Evolutionary conservation across 2,329 filamentous ascomycete species (phyloP).

Genomic region (Aspergillus piperis): DNA sequence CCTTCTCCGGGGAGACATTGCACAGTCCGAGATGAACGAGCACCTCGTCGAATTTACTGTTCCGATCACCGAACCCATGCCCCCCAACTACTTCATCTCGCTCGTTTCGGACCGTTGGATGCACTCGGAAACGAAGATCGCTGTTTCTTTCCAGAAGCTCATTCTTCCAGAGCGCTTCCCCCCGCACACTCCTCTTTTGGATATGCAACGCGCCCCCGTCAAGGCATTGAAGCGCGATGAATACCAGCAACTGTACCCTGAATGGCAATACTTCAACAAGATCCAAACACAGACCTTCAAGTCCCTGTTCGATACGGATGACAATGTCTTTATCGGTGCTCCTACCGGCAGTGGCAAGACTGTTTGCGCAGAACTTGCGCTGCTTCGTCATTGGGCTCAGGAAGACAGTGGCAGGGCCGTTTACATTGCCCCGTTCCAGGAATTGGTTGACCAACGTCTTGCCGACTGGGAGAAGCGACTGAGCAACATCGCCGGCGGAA

Average conservation of each 20-base stretch:
- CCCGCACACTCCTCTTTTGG: slow-evolving; percentile 85
- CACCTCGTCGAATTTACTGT: slow-evolving; percentile 96
- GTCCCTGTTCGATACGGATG: slow-evolving; percentile 83
- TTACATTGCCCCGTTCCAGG: slow-evolving; percentile 93
- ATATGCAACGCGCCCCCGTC: slow-evolving; percentile 87
- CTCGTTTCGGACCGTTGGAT: slow-evolving; percentile 96
- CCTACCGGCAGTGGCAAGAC: slow-evolving; percentile 96
- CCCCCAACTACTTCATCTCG: slow-evolving; percentile 97
- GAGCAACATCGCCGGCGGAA: slow-evolving; percentile 71
- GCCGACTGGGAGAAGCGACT: slow-evolving; percentile 86
- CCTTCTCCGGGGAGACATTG: slow-evolving; percentile 85
- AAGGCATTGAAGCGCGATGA: slow-evolving; percentile 84
- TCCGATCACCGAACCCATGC: slow-evolving; percentile 95
- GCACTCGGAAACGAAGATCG: slow-evolving; percentile 91
- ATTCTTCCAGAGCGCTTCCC: slow-evolving; percentile 95
- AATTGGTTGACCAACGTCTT: slow-evolving; percentile 78
- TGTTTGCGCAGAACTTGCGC: slow-evolving; percentile 89
- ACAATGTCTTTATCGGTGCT: slow-evolving; percentile 92
- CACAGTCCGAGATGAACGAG: slow-evolving; percentile 80
- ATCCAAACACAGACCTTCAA: slow-evolving; percentile 98
- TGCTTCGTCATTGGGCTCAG: slow-evolving; percentile 83
- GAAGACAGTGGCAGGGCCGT: slow-evolving; percentile 74
- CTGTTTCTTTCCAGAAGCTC: slow-evolving; percentile 92
- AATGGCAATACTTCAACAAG: slow-evolving; percentile 90
- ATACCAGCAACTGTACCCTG: slow-evolving; percentile 76